Conservation (phyloP, 805 yeast species). For the Nakazawaea ernobii region DNA sequence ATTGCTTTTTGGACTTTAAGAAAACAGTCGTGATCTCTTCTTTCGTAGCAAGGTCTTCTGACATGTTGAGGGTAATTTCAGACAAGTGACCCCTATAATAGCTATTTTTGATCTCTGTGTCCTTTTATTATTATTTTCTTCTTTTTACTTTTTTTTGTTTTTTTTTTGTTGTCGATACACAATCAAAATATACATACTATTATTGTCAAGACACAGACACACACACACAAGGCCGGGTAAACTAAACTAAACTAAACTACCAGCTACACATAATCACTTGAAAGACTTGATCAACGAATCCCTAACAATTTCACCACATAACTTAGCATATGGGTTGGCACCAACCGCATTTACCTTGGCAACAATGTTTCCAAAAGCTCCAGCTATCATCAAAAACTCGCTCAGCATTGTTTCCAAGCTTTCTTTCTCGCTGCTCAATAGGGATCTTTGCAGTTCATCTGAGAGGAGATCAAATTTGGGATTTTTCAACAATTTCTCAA, state of each 20-base stretch:
- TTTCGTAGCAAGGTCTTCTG: conserved; percentile 53
- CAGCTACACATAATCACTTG: background rate
- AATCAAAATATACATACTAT: background rate
- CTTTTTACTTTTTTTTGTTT: background rate
- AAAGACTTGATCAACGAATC: background rate
- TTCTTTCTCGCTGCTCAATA: background rate
- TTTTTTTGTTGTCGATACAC: background rate
- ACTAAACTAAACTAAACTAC: too few species aligned
- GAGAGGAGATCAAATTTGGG: background rate
- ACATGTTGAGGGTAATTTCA: conserved; percentile 22
- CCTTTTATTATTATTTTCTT: background rate
- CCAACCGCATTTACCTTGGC: background rate
- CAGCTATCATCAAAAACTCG: conserved; percentile 1
- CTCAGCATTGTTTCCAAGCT: conserved; percentile 1
- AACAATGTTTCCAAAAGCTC: background rate
- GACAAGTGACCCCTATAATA: background rate
- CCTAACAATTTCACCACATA: conserved; percentile 7
- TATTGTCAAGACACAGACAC: background rate
- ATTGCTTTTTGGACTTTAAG: conserved; percentile 52
- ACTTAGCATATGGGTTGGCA: conserved; percentile 5
- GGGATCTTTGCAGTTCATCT: background rate
- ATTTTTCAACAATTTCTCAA: background rate
- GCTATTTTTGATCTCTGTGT: background rate
- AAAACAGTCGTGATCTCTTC: conserved; percentile 68
- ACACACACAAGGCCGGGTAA: background rate